Evolutionary conservation across 192 early-diverging fungal genomes (phyloP).

Genomic region (Umbelopsis isabellina): DNA sequence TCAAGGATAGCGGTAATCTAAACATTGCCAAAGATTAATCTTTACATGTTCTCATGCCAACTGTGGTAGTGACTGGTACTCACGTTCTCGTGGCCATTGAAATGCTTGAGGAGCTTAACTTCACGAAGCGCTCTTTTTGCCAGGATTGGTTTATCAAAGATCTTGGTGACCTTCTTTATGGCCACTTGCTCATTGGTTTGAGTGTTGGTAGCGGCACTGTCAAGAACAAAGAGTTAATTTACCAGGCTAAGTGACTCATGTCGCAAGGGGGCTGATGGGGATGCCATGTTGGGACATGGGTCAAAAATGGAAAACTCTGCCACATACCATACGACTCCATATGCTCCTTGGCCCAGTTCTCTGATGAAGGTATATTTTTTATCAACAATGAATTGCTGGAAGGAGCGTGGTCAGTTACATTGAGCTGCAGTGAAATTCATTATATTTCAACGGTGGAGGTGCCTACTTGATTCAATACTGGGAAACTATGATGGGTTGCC

Average conservation of each 20-base stretch:
- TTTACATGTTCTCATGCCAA: background rate
- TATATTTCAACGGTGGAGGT: background rate
- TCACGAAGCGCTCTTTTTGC: constrained; percentile 76
- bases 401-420: background rate
- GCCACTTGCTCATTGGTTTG: constrained; percentile 54
- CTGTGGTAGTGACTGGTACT: constrained; percentile 18
- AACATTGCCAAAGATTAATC: background rate
- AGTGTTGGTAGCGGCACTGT: constrained; percentile 48
- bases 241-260: background rate
- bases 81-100: constrained; percentile 79
- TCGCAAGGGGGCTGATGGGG: background rate
- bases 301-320: constrained; percentile 11
- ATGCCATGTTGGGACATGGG: constrained; percentile 7
- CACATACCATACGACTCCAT: constrained; percentile 60
- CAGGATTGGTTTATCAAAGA: constrained; percentile 70
- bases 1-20: constrained; percentile 65
- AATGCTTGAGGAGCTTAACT: constrained; percentile 70
- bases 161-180: constrained; percentile 65
- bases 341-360: constrained; percentile 91
- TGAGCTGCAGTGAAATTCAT: background rate
- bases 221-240: background rate
- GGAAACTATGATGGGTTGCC: constrained; percentile 22
- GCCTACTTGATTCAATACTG: constrained; percentile 22
- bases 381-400: constrained; percentile 52
- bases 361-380: constrained; percentile 71